These are phyloP conservation scores for Myxozyma geophila DNA, from an alignment of 805 yeast genomes.

Conservation along the genomic window DNA sequence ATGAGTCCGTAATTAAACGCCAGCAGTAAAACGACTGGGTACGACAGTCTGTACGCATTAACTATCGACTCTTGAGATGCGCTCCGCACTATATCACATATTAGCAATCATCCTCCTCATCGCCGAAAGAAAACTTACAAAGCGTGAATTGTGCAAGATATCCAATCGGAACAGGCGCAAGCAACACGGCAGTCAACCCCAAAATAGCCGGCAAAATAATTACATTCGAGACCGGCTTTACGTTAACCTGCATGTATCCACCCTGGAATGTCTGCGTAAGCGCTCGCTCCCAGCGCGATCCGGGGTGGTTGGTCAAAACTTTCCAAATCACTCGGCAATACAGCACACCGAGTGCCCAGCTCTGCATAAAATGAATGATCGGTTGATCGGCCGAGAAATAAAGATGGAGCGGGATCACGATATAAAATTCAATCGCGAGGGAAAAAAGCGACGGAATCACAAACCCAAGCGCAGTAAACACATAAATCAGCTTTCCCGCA, in stretches of 20 bases:
- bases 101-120: not conserved
- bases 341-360: conserved; percentile 33
- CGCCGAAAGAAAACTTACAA: conserved; percentile 1
- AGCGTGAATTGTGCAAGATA: conserved; percentile 17
- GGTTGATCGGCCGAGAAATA: conserved; percentile 28
- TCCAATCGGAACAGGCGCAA: conserved; percentile 23
- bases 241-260: conserved; percentile 21
- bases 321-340: conserved; percentile 21
- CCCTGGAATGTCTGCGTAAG: conserved; percentile 15
- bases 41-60: conserved; percentile 18
- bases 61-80: conserved; percentile 21
- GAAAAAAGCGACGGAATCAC: conserved; percentile 33
- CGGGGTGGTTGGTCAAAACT: conserved; percentile 3
- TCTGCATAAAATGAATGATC: conserved; percentile 26
- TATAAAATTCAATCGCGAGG: conserved; percentile 33
- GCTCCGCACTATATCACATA: conserved; percentile 1
- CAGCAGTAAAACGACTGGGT: conserved; percentile 21
- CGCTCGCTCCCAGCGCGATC: conserved; percentile 5
- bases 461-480: conserved; percentile 12
- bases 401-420: conserved; percentile 24
- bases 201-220: conserved; percentile 22
- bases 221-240: conserved; percentile 7
- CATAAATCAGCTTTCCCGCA: not conserved
- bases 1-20: not conserved
- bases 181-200: conserved; percentile 8